Evolutionary conservation across 805 yeast genomes (phyloP), one percentile per base, ranked within the genome.

Genomic region (Kuraishia piskuri): DNA sequence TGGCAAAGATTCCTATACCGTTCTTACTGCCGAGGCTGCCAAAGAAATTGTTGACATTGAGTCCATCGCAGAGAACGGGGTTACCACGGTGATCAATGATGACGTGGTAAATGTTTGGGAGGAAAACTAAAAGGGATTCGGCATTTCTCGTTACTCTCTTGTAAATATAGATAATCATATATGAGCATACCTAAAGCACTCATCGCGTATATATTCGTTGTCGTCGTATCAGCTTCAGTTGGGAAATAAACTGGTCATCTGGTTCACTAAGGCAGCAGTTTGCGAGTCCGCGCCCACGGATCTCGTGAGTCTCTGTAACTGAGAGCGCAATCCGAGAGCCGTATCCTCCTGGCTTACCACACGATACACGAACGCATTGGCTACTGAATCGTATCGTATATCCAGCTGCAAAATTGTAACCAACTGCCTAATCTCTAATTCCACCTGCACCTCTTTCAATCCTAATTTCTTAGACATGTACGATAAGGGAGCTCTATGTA

Each of bases 21-120:
- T 79, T 46, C 73, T 94, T 59, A 88, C 97, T 1, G 81, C 78
- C 8, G 92, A 86, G 57, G 92, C 97, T 26, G 86, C 83, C 2
- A 94, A 94, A 67, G 97, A 92, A 65, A 76, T 92, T 36, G 78
- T 63, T 0, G 98, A 92, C 60, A 81, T 92, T 48, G 97, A 91
- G 66, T 69, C 73, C 40, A 74, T 86, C 52, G 86, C 89, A 46
- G 66, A 71, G 40, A 68, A 72, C 62, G 92, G 91, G 1, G 78
- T 78, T 5, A 75, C 86, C 2, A 78, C 86, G 14, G 36, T 52
- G 9, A 24, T 44, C 19, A 31, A 26, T 17, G 64, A 53, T 2
- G 55, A 53, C 17, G 55, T 40, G 14, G 58, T 55, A 31, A 54
- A 59, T 23, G 58, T 62, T 24, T 47, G 48, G 51, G 22, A 19